phyloP scores from a whole-genome alignment of 306 rosid genomes.

The Acacia crassicarpa region DNA sequence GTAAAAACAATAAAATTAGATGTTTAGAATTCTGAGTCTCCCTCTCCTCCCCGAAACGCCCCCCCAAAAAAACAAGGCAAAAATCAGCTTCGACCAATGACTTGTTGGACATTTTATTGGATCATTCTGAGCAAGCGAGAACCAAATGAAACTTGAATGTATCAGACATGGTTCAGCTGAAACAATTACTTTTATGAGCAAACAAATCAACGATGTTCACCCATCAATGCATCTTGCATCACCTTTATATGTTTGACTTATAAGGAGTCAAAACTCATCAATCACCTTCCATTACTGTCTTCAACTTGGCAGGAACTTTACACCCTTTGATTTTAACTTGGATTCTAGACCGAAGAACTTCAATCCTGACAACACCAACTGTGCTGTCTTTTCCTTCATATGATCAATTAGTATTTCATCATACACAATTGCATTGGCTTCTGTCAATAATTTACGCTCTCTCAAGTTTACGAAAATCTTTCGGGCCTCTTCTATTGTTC shows the following conservation, averaged over 20 bases:
- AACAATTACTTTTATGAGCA: background rate
- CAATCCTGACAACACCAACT: slow-evolving; percentile 71
- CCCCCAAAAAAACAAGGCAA: background rate
- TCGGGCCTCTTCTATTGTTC: slow-evolving; percentile 82
- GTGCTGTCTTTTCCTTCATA: slow-evolving; percentile 80
- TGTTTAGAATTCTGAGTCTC: background rate
- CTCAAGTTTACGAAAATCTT: slow-evolving; percentile 61
- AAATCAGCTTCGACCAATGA: background rate
- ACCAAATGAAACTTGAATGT: background rate
- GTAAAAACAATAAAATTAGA: slow-evolving; percentile 2
- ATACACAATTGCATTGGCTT: slow-evolving; percentile 65
- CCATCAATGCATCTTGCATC: slow-evolving; percentile 16
- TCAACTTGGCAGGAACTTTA: slow-evolving; percentile 54
- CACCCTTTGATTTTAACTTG: slow-evolving; percentile 75
- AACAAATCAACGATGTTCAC: background rate
- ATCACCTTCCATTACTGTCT: background rate
- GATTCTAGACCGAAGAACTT: slow-evolving; percentile 83
- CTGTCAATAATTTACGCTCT: slow-evolving; percentile 57
- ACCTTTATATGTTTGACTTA: background rate
- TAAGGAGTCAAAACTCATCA: background rate
- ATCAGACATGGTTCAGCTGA: slow-evolving; percentile 3
- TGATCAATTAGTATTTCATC: slow-evolving; percentile 82
- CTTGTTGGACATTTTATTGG: slow-evolving; percentile 1
- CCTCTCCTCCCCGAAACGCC: background rate
- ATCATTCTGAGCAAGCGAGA: background rate